These are phyloP conservation scores for Populus hybrid DNA, from an alignment of 441 rosid genomes.

Conservation along the genomic window DNA sequence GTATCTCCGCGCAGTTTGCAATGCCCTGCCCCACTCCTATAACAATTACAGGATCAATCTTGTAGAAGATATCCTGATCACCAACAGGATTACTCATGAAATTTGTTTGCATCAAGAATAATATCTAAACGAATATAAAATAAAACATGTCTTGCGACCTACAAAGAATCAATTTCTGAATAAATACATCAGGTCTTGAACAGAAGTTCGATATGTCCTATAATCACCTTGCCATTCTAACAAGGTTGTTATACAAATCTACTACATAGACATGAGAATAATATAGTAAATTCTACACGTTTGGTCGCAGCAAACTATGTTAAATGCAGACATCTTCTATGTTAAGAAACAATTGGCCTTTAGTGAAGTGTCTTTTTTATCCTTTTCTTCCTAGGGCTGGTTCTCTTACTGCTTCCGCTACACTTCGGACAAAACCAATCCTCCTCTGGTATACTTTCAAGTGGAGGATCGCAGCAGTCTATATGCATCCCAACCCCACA, in stretches of 20 bases:
- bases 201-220: background rate
- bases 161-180: background rate
- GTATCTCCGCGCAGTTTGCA: background rate
- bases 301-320: background rate
- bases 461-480: conserved; percentile 76
- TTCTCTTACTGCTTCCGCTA: conserved; percentile 13
- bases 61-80: background rate
- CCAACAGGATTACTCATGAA: background rate
- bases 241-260: background rate
- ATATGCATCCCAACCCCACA: conserved; percentile 60
- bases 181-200: background rate
- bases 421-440: conserved; percentile 76
- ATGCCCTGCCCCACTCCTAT: background rate
- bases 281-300: conserved; percentile 4
- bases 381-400: conserved; percentile 18
- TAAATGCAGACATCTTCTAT: background rate
- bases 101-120: background rate
- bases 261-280: background rate
- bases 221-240: background rate
- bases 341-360: conserved; percentile 1
- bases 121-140: background rate
- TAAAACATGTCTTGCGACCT: background rate
- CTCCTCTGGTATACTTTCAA: conserved; percentile 48
- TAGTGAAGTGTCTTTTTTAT: conserved; percentile 21
- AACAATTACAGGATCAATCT: background rate